Conservation (phyloP, 768 basidiomycete genomes). For the Lactifluus volemus region DNA sequence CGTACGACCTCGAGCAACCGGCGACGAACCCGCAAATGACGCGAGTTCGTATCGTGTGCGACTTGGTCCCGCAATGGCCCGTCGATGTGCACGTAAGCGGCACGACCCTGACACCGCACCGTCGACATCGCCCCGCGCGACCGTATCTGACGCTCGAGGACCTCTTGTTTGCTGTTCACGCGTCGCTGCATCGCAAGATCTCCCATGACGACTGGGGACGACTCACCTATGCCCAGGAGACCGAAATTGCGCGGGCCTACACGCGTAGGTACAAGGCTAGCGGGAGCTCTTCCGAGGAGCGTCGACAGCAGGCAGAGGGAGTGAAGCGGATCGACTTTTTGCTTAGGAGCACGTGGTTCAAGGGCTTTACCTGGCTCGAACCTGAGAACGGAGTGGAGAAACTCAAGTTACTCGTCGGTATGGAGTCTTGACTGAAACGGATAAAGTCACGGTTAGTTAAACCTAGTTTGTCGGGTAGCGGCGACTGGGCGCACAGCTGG, state of each 20-base stretch:
- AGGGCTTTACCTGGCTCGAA: constrained; percentile 15
- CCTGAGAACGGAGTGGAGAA: constrained; percentile 17
- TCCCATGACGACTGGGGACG: constrained; percentile 19
- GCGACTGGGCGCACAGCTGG: too few relatives aligned
- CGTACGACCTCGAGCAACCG: constrained; percentile 18
- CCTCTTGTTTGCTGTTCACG: constrained; percentile 10
- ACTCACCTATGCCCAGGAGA: constrained; percentile 12
- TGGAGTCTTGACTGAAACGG: background rate
- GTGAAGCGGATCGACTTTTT: constrained; percentile 21
- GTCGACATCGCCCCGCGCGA: constrained; percentile 9
- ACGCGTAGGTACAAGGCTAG: constrained; percentile 19
- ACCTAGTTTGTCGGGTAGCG: too few relatives aligned
- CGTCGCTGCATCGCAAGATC: constrained; percentile 18
- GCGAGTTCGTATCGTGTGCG: constrained; percentile 18
- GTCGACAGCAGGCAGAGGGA: constrained; percentile 14
- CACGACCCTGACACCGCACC: constrained; percentile 13
- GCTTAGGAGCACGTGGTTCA: constrained; percentile 14
- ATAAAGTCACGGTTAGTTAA: background rate
- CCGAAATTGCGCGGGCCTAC: constrained; percentile 18
- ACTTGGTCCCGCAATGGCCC: constrained; percentile 18
- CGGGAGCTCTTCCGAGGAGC: background rate
- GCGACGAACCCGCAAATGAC: constrained; percentile 18
- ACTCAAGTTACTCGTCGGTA: constrained; percentile 10
- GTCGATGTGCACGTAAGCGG: constrained; percentile 15
- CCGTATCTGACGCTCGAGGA: constrained; percentile 19